Conservation (phyloP, 75 land plant species). For the Chamaecyparis obtusa region DNA sequence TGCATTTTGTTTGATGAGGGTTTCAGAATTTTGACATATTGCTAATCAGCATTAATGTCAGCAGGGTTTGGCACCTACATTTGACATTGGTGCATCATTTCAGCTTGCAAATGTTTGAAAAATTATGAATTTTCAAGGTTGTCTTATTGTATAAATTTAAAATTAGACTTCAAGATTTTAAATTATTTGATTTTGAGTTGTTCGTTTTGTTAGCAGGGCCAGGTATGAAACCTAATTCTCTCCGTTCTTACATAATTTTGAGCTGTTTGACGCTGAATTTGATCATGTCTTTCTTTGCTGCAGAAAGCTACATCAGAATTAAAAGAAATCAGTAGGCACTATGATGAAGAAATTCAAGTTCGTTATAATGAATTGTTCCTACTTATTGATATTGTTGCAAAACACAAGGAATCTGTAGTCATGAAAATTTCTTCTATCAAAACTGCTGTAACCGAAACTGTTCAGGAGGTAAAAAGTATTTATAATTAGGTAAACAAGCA, state of each 20-base stretch:
- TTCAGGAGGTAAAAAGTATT: neutral
- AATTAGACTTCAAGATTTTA: too few relatives aligned
- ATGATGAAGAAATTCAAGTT: constrained; percentile 32
- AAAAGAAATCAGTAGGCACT: constrained; percentile 16
- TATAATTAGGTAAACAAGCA: neutral
- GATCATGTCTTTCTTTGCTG: neutral
- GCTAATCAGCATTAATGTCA: too few relatives aligned
- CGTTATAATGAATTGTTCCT: constrained; percentile 35
- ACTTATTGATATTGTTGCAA: constrained; percentile 32
- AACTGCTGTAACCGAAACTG: constrained; percentile 24
- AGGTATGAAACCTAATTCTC: too few relatives aligned
- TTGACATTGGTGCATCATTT: too few relatives aligned
- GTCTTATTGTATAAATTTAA: too few relatives aligned
- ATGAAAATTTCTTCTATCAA: constrained; percentile 27
- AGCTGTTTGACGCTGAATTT: neutral
- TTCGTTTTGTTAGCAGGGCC: too few relatives aligned
- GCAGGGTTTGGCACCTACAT: too few relatives aligned
- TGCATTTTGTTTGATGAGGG: too few relatives aligned
- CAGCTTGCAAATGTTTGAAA: too few relatives aligned
- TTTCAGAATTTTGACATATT: too few relatives aligned
- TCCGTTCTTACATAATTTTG: neutral
- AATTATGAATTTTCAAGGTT: too few relatives aligned
- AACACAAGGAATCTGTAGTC: constrained; percentile 39
- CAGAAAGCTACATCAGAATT: constrained; percentile 5
- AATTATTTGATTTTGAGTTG: too few relatives aligned